Percentiles rank a stretch among this genome's conserved stretches.
These are phyloP conservation scores for Erigeron philadelphicus DNA, from an alignment of 140 eudicot genomes.

Conservation along the genomic window DNA sequence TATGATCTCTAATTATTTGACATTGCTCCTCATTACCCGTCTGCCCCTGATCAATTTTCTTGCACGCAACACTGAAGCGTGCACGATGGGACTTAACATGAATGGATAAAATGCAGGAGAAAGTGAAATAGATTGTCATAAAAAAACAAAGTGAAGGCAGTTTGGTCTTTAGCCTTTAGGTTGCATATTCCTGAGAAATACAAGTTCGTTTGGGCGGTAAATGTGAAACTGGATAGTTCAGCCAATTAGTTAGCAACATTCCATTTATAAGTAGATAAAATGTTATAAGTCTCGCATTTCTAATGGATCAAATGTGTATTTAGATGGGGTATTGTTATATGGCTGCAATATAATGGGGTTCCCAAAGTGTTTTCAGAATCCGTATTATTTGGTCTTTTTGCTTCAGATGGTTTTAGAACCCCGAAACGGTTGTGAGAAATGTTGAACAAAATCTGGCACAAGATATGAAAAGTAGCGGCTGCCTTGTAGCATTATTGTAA, in stretches of 20 bases:
- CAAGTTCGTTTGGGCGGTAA: slow-evolving; percentile 28
- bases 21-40: slow-evolving; percentile 12
- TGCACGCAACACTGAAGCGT: slow-evolving; percentile 22
- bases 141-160: slow-evolving; percentile 20
- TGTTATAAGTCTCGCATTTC: slow-evolving; percentile 27
- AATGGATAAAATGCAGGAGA: slow-evolving; percentile 32
- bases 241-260: slow-evolving; percentile 36
- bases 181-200: slow-evolving; percentile 39
- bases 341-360: slow-evolving; percentile 26
- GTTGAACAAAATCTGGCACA: background rate
- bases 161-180: slow-evolving; percentile 35
- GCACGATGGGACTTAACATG: slow-evolving; percentile 31
- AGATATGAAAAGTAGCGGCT: background rate
- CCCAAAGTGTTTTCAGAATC: slow-evolving; percentile 6
- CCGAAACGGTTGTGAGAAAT: background rate
- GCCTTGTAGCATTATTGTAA: background rate
- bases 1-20: slow-evolving; percentile 40
- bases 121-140: slow-evolving; percentile 27
- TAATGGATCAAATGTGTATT: slow-evolving; percentile 32
- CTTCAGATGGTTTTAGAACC: background rate
- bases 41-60: slow-evolving; percentile 28
- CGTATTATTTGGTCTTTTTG: background rate
- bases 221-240: slow-evolving; percentile 32
- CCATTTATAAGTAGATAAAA: slow-evolving; percentile 38
- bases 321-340: slow-evolving; percentile 25